Base-by-base conservation (phyloP, 257 asterid species). In the Salvia miltiorrhiza region DNA sequence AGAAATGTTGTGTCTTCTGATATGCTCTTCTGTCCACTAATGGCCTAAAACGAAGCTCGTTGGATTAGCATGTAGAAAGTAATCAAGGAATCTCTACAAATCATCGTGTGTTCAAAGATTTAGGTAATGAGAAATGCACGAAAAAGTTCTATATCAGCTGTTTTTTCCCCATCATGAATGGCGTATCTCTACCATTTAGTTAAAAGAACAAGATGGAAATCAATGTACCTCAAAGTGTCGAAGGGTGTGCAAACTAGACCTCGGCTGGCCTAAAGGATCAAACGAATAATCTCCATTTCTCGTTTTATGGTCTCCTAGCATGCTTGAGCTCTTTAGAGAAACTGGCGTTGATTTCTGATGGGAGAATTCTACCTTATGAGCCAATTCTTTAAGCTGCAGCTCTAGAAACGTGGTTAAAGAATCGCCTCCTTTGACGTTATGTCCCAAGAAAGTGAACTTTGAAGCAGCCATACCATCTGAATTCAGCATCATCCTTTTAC, bases 371-470 rank as follows among this genome's bases (percentile, higher is more conserved):
- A 82, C 85, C 69, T 70, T 84, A 45, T 37, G 82, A 66, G 93
- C 81, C 74, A 90, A 74, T 76, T 90, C 96, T 73, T 82, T 76
- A 28, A 90, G 85, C 72, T 90, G 90, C 69, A 83, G 87, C 82
- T 90, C 99, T 73, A 93, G 79, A 71, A 86, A 87, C 47, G 81
- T 50, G 78, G 88, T 88, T 57, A 93, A 79, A 4, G 79, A 81
- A 72, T 87, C 92, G 55, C 90, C 86, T 70, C 89, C 84, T 43
- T 69, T 80, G 23, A 82, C 50, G 67, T 73, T 85, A 71, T 75
- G 72, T 30, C 77, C 87, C 24, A 64, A 58, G 66, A 78, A 67
- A 59, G 88, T 78, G 47, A 74, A 74, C 72, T 78, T 81, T 40
- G 85, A 60, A 73, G 72, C 78, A 65, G 76, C 65, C 48, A 47